These are phyloP conservation scores for Solanum chmielewskii DNA, from an alignment of 257 asterid genomes.

Conservation along the genomic window DNA sequence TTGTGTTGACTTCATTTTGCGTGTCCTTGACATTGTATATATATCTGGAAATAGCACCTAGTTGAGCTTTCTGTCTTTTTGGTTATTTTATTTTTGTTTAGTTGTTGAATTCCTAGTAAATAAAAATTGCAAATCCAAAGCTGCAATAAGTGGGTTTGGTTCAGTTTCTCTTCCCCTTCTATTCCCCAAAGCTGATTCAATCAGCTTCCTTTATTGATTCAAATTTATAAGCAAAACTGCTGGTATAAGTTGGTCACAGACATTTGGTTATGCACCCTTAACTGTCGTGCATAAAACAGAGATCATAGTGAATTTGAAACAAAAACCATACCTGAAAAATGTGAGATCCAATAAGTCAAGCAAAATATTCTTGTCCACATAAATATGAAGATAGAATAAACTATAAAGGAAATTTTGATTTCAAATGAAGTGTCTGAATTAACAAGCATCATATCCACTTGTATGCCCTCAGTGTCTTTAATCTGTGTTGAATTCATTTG, in stretches of 20 bases:
- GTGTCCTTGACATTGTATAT: background rate
- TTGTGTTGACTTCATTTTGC: background rate
- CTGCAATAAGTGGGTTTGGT: background rate
- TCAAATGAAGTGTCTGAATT: too few species aligned
- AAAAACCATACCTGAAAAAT: background rate
- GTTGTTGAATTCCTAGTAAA: background rate
- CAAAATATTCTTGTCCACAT: too few species aligned
- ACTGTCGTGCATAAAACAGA: background rate
- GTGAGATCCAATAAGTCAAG: background rate
- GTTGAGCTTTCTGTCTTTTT: background rate
- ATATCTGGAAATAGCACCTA: background rate
- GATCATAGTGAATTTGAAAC: background rate
- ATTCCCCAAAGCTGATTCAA: too few species aligned
- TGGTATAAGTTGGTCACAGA: background rate
- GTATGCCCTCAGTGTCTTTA: too few species aligned
- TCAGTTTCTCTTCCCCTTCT: background rate
- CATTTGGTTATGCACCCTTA: background rate
- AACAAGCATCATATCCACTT: too few species aligned
- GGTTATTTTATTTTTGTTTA: background rate
- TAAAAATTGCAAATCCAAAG: background rate
- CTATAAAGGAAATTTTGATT: too few species aligned
- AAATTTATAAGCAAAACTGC: background rate
- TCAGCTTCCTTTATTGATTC: background rate
- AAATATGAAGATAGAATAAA: too few species aligned
- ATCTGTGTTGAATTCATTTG: too few species aligned